Conservation (phyloP, 2,329 filamentous ascomycete species). For the Parastagonospora nodorum region DNA sequence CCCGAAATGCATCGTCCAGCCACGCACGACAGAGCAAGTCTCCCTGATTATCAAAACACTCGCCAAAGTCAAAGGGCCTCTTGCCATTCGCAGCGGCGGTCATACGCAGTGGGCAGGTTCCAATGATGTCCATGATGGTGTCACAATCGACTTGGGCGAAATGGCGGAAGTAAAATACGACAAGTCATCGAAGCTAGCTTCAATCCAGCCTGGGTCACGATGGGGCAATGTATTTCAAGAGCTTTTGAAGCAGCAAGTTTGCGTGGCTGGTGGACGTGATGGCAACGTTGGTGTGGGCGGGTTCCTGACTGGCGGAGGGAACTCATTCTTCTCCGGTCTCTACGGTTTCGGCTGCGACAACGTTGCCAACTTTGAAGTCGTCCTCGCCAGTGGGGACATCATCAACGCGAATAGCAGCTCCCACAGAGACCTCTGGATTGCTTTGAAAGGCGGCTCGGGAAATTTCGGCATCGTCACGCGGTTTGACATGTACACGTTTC, state of each 20-base stretch:
- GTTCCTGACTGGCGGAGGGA: constrained; percentile 33
- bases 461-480: constrained; percentile 52
- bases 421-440: constrained; percentile 45
- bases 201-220: constrained; percentile 28
- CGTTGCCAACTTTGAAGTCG: constrained; percentile 40
- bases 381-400: constrained; percentile 46
- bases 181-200: constrained; percentile 16
- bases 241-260: constrained; percentile 16
- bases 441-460: constrained; percentile 49
- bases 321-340: constrained; percentile 11
- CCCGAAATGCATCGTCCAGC: constrained; percentile 28
- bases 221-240: constrained; percentile 46
- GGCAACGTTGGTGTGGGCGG: constrained; percentile 36
- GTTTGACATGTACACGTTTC: constrained; percentile 43
- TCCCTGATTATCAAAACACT: constrained; percentile 17
- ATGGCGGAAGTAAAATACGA: constrained; percentile 22
- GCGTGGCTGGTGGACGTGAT: constrained; percentile 28
- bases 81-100: constrained; percentile 29
- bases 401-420: constrained; percentile 44
- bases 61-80: constrained; percentile 7
- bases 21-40: constrained; percentile 23
- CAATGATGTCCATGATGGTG: constrained; percentile 34
- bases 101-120: constrained; percentile 30
- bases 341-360: constrained; percentile 26
- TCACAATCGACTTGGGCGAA: constrained; percentile 37